Base-by-base conservation (phyloP, 1,284 basidiomycete genomes). In the Phaffia rhodozyma region DNA sequence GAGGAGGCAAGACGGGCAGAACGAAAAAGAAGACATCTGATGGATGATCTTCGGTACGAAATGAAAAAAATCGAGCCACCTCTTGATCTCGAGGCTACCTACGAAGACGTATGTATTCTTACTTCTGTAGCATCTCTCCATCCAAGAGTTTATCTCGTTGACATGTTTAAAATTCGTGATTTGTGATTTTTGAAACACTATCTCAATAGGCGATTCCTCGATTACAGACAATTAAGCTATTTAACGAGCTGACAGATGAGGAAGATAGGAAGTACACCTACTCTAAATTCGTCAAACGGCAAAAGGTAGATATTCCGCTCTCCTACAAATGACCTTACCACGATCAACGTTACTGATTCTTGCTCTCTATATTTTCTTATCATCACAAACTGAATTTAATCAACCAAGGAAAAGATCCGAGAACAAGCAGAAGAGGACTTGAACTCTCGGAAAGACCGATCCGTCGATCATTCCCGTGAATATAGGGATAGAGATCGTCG, bases 1-100 rank as follows among this genome's bases (percentile, higher is more conserved):
- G 91, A 91, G 30, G 91, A 89, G 74, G 84, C 81, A 68, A 82
- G 89, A 20, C 81, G 87, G 29, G 78, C 85, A 0, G 96, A 98
- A 75, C 82, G 91, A 55, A 85, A 83, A 70, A 83, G 86, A 66
- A 82, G 94, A 27, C 88, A 96, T 73, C 77, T 89, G 63, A 90
- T 96, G 71, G 94, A 99, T 72, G 96, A 98, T 71, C 79, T 98
- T 47, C 86, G 96, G 3, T 97, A 97, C 74, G 96, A 92, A 0
- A 80, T 97, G 67, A 92, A 90, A 77, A 93, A 94, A 72, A 78
- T 94, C 5, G 76, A 87, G 0, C 86, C 91, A 47, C 81, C 87
- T 0, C 76, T 94, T 53, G 87, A 91, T 67, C 71, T 91, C 52
- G 84, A 78, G 29, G 74, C 84, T 66, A 73, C 84, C 0, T 96